These are phyloP conservation scores for Euphorbia lathyris DNA, from an alignment of 345 rosid species.

Conservation along the genomic window DNA sequence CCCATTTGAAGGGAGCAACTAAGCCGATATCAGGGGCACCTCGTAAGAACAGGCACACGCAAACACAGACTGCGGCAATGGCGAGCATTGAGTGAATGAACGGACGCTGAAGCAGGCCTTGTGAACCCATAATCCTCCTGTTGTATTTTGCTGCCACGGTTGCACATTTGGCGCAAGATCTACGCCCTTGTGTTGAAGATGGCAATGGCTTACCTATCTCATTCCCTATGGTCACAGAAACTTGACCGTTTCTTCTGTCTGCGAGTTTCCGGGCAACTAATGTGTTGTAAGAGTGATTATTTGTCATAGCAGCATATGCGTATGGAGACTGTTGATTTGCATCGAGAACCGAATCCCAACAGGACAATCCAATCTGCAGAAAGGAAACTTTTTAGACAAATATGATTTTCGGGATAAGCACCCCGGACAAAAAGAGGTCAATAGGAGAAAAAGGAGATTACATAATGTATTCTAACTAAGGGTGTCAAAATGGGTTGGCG, in stretches of 20 bases:
- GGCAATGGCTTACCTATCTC: conserved; percentile 37
- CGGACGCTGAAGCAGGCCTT: conserved; percentile 70
- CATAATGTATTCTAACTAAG: too few species aligned
- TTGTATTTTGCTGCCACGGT: conserved; percentile 43
- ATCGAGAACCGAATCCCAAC: conserved; percentile 67
- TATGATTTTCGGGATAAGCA: neutral
- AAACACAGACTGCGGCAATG: conserved; percentile 86
- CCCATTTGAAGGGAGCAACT: conserved; percentile 77
- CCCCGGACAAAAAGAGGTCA: neutral
- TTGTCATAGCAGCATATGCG: conserved; percentile 58
- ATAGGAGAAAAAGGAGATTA: neutral
- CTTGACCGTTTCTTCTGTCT: conserved; percentile 63
- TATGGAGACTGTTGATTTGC: conserved; percentile 57
- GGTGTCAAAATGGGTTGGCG: too few species aligned
- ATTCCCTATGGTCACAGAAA: conserved; percentile 53
- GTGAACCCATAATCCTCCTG: conserved; percentile 43
- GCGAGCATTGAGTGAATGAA: conserved; percentile 79
- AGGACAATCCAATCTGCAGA: conserved; percentile 61
- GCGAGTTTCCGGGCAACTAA: conserved; percentile 62
- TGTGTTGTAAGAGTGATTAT: conserved; percentile 59
- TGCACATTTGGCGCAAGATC: conserved; percentile 63
- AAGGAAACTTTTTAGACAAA: neutral
- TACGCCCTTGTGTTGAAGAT: conserved; percentile 20
- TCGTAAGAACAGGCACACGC: conserved; percentile 81
- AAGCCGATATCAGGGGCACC: conserved; percentile 57